Evolutionary conservation across 2,329 filamentous ascomycete genomes (phyloP).

Genomic region (Fusarium robinianum): DNA sequence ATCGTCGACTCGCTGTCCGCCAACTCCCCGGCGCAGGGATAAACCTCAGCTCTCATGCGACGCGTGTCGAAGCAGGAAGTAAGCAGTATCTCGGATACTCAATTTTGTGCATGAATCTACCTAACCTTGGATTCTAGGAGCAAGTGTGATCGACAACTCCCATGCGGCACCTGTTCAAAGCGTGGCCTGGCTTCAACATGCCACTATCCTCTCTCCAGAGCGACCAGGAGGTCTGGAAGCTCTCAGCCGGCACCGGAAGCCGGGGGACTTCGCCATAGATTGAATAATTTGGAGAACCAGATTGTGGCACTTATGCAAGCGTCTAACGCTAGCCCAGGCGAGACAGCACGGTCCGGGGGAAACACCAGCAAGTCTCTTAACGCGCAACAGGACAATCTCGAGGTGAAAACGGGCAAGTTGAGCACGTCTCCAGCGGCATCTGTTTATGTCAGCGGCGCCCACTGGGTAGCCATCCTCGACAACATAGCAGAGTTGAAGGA

Average conservation of each 20-base stretch:
- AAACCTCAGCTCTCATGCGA: slow-evolving; percentile 10
- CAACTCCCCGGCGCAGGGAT: slow-evolving; percentile 1
- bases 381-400: not conserved
- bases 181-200: slow-evolving; percentile 7
- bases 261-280: not conserved
- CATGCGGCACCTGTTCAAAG: slow-evolving; percentile 6
- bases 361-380: not conserved
- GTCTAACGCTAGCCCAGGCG: not conserved
- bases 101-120: not conserved
- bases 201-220: not conserved
- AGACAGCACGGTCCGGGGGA: not conserved
- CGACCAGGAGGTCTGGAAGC: not conserved
- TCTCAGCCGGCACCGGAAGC: not conserved
- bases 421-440: not conserved
- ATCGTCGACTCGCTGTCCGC: not conserved
- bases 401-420: not conserved
- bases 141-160: slow-evolving; percentile 5
- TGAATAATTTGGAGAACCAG: not conserved
- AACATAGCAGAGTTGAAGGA: slow-evolving; percentile 12
- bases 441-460: slow-evolving; percentile 5
- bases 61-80: slow-evolving; percentile 8
- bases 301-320: not conserved
- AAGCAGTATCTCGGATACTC: not conserved
- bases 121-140: not conserved
- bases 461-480: slow-evolving; percentile 7